Evolutionary conservation across 179 eudicot genomes (phyloP), one percentile per base, ranked within the genome.

Genomic region (Carnegiea gigantea): DNA sequence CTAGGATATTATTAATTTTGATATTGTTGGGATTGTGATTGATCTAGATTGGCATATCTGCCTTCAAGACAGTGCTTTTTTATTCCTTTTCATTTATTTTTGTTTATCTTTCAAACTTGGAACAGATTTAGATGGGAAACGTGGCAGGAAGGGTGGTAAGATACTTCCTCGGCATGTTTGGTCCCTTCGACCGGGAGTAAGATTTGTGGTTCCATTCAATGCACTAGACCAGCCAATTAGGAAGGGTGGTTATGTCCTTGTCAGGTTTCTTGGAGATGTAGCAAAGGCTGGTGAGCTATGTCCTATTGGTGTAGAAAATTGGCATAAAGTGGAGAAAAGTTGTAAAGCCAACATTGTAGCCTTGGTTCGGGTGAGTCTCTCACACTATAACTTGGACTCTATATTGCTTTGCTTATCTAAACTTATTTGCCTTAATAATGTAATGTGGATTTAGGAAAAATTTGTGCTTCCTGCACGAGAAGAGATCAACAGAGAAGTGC

Each of bases 121-220:
- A 73, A 80, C 83, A 85, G 88, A 77, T 83, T 44, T 76, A 36
- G 83, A 85, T 59, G 88, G 88, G 46, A 83, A 65, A 77, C 85
- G 88, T 83, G 88, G 88, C 64, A 82, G 81, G 80, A 85, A 85
- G 82, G 83, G 88, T 43, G 88, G 88, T 77, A 70, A 57, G 67
- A 80, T 85, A 62, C 82, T 80, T 11, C 71, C 80, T 77, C 28
- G 57, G 6, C n/a, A 60, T 62, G 73, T 77, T 46, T 77, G 80
- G 80, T 12, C 38, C 15, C 48, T 77, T 20, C 54, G n/a, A 13
- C 11, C 48, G 15, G 73, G 73, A 24, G 38, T 11, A 48, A 77
- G 68, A 62, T 38, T 40, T 64, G 72, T 38, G 33, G 80, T 77
- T 44, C 54, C 49, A 13, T 77, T 77, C 51, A 77, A 77, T 44